Evolutionary conservation across 306 rosid species (phyloP), one percentile per base, ranked within the genome.

Genomic region (Lathyrus aphaca): DNA sequence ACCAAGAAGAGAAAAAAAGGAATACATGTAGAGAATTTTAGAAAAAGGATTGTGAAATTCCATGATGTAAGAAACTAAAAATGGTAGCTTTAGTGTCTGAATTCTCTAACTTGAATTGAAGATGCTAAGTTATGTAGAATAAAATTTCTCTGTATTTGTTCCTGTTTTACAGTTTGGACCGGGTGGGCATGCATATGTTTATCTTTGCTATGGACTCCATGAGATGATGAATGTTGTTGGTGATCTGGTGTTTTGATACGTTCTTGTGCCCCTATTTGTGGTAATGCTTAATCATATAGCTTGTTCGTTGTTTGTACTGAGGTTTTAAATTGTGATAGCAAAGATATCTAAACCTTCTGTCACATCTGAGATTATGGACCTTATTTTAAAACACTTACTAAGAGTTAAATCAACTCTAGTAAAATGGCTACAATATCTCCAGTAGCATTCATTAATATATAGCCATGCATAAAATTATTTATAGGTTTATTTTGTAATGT

Each of bases 221-320:
- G 50, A 68, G 17, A 88, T 93, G 98, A 71, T 93, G 35, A 88
- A 90, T 77, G 73, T 90, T 69, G 98, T 93, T 69, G 98, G 96
- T 45, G 98, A 93, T 77, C 97, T 71, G 97, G 90, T 42, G 88
- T 94, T 57, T 79, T 94, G 79, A 87, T 94, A 69, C 96, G 98
- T 42, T 80, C 98, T 73, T 94, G 98, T 83, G 86, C 98, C 77
- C 98, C 98, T 50, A 39, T 94, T 71, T 72, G 74, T 14, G 97
- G 98, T 94, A 86, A 72, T 40, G 56, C 44, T 75, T 58, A 30
- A 49, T 37, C 25, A 3, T 44, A 54, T 18, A 19, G 23, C 25
- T 70, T 50, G 6, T 37, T 10, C 5, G 7, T 50, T 38, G 64
- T 38, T 15, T 50, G 45, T 58, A 27, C 39, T 3, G 3, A 27